These are phyloP conservation scores for Eremochloa ophiuroides DNA, from an alignment of 176 grass and related monocot genomes.

Conservation along the genomic window DNA sequence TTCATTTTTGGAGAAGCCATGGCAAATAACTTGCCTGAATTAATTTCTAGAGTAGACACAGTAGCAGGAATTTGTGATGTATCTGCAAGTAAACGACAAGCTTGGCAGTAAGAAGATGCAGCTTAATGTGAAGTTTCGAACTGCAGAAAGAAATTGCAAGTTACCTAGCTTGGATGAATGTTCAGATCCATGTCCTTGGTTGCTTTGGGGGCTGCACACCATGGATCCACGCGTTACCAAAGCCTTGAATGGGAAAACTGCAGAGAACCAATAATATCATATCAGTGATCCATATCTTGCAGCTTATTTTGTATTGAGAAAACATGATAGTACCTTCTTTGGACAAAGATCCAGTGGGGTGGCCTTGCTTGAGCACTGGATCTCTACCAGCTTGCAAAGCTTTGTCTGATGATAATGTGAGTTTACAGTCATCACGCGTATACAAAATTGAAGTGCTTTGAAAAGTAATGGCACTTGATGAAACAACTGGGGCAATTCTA, in stretches of 20 bases:
- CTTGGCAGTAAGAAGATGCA: background rate
- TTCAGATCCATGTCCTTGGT: background rate
- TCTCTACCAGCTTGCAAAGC: background rate
- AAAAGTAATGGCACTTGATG: background rate
- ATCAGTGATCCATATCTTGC: background rate
- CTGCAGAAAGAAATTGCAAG: background rate
- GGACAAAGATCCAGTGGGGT: background rate
- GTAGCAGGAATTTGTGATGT: background rate
- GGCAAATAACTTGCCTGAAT: background rate
- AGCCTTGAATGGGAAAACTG: background rate
- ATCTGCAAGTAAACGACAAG: background rate
- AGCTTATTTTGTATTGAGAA: background rate
- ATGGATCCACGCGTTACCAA: background rate
- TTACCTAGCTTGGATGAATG: background rate
- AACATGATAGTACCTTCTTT: background rate
- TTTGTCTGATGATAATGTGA: background rate
- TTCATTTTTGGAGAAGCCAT: background rate
- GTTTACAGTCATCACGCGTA: background rate
- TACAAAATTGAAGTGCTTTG: background rate
- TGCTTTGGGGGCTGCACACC: background rate
- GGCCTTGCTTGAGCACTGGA: background rate
- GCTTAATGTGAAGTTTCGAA: background rate
- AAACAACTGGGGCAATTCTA: background rate
- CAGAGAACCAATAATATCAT: background rate
- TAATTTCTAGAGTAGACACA: background rate